Evolutionary conservation across 352 stramenopile genomes (phyloP), one percentile per base, ranked within the genome.

Genomic region (Pythium rishiriense): DNA sequence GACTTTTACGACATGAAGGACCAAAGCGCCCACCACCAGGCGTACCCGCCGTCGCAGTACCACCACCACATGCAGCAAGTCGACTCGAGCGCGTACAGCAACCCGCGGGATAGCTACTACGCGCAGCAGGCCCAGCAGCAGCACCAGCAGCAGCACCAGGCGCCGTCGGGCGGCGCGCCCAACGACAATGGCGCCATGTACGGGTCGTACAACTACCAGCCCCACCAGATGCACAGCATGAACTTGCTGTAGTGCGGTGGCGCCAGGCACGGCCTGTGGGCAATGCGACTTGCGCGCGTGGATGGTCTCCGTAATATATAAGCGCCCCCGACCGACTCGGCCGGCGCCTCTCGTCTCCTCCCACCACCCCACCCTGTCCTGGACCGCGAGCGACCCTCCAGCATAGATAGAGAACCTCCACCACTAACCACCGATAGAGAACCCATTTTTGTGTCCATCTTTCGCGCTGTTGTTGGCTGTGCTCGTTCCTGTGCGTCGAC

Each of bases 1-100:
- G 83, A 90, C 70, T 92, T 89, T 66, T 90, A 90, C 63, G 83
- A 92, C 49, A 73, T 90, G 59, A 87, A 92, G 76, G 79, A 88
- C 25, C 76, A 88, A 24, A 41, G 63, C 62, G 43, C 64, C 37
- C 48, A 88, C 67, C 76, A 90, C 53, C 61, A 85, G 42, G 70
- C 71, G 59, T 87, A 88, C 61, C 76, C 81, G 54, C 73, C 79
- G 33, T 43, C 49, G 62, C 81, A 85, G 70, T 88, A 90, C 67
- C 79, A 90, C 67, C 70, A 92, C 68, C 79, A 88, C 68, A 58
- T 92, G 52, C 85, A 68, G 42, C 75, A 75, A 15, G 78, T 73
- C 33, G 81, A 90, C 59, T 88, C 81, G 46, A 79, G 80, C 0
- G 76, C 71, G 1, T 92, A 92, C 55, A 75, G 69, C 53, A 75